Percentiles rank a stretch among this genome's conserved stretches.
Evolutionary conservation across 2,329 filamentous ascomycete genomes (phyloP).

Genomic region (Fusarium nanum): DNA sequence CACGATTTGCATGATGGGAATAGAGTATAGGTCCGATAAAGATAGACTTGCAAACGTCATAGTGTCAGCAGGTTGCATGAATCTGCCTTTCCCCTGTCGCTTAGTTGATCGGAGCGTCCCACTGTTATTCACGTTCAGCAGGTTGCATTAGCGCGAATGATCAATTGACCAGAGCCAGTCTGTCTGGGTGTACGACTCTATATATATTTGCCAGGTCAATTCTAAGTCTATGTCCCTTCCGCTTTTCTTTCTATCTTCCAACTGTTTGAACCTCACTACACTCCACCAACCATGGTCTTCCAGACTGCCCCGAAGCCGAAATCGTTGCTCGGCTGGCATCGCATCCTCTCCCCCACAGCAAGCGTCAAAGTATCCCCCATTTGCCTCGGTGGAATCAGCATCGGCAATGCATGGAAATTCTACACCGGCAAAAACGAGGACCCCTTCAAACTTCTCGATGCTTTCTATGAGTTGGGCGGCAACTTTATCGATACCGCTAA

Average conservation of each 20-base stretch:
- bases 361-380: background rate
- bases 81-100: background rate
- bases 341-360: background rate
- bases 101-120: fast-evolving
- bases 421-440: background rate
- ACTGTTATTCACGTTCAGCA: fast-evolving
- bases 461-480: background rate
- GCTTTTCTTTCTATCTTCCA: no score
- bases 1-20: no score
- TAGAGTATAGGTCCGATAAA: no score
- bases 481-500: background rate
- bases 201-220: background rate
- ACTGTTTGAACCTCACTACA: background rate
- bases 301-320: background rate
- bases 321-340: background rate
- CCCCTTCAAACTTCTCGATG: background rate
- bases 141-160: background rate
- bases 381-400: background rate
- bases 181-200: fast-evolving
- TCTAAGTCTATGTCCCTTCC: background rate
- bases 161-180: no score
- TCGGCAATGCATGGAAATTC: background rate
- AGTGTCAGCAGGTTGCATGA: background rate
- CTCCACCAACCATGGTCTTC: fast-evolving
- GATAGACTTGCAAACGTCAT: background rate